Conservation (phyloP, 2,329 filamentous ascomycete species). For the Orbilia ellipsospora region DNA sequence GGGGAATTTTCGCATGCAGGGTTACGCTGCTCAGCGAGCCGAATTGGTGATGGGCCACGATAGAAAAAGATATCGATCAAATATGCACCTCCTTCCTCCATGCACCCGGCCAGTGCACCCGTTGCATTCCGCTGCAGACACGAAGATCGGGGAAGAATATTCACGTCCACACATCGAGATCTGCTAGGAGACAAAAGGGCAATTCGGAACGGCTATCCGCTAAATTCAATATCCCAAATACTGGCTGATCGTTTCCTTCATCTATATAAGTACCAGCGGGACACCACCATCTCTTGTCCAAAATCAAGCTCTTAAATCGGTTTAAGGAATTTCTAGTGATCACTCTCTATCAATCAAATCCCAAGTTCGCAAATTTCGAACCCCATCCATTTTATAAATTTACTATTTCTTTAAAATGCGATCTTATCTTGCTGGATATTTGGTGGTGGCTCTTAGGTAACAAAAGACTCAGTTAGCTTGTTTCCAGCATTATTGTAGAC, state of each 20-base stretch:
- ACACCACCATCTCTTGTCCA: too few relatives aligned
- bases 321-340: too few relatives aligned
- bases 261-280: neutral
- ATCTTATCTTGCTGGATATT: neutral
- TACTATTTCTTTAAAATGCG: neutral
- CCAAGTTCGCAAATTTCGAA: neutral
- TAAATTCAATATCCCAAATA: too few relatives aligned
- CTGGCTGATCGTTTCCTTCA: neutral
- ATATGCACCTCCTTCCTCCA: neutral
- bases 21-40: neutral
- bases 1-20: neutral
- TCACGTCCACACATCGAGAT: neutral
- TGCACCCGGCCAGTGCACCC: neutral
- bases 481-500: neutral
- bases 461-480: neutral
- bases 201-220: slow-evolving; percentile 11
- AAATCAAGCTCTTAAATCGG: too few relatives aligned
- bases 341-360: too few relatives aligned
- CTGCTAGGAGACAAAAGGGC: neutral
- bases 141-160: slow-evolving; percentile 5
- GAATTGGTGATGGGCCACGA: neutral
- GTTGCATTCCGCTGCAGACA: neutral
- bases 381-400: neutral
- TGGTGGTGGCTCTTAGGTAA: slow-evolving; percentile 13
- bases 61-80: neutral